Percentiles rank a stretch among this genome's conserved stretches.
Conservation (phyloP, 371 early-diverging fungal genomes). For the Mortierella sp. region DNA sequence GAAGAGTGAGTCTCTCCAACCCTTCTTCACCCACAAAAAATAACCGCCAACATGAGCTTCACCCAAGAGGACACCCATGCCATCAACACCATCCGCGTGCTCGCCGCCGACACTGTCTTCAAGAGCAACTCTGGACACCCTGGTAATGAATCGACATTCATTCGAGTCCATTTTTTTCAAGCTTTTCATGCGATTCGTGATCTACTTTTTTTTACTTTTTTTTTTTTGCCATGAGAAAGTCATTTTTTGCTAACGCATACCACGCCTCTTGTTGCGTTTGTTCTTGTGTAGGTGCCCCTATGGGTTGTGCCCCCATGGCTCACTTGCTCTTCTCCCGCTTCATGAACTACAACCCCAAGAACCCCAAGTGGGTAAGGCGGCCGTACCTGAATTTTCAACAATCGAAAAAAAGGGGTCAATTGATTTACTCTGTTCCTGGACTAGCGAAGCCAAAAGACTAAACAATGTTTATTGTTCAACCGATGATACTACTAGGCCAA, state of each 20-base stretch:
- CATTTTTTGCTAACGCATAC: too few species aligned
- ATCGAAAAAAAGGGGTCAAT: too few species aligned
- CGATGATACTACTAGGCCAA: constrained; percentile 67
- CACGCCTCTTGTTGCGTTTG: neutral
- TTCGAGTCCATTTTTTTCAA: neutral
- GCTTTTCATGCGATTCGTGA: neutral
- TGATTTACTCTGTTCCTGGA: too few species aligned
- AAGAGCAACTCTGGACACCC: constrained; percentile 99
- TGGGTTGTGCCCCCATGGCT: constrained; percentile 98
- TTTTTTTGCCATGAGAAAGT: too few species aligned
- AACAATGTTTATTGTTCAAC: neutral
- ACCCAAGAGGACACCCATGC: constrained; percentile 73
- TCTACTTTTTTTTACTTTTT: too few species aligned
- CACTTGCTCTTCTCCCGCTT: constrained; percentile 92
- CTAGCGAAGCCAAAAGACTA: too few species aligned
- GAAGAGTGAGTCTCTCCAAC: neutral
- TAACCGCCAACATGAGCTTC: constrained; percentile 58
- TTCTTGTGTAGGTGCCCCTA: constrained; percentile 85
- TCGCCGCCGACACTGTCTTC: constrained; percentile 96
- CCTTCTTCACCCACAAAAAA: neutral
- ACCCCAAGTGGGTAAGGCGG: constrained; percentile 83
- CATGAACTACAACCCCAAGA: constrained; percentile 88
- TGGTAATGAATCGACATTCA: constrained; percentile 62
- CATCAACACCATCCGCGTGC: constrained; percentile 94
- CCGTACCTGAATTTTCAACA: neutral